Conservation (phyloP, 106 monocot species). For the Amphibolis antarctica region DNA sequence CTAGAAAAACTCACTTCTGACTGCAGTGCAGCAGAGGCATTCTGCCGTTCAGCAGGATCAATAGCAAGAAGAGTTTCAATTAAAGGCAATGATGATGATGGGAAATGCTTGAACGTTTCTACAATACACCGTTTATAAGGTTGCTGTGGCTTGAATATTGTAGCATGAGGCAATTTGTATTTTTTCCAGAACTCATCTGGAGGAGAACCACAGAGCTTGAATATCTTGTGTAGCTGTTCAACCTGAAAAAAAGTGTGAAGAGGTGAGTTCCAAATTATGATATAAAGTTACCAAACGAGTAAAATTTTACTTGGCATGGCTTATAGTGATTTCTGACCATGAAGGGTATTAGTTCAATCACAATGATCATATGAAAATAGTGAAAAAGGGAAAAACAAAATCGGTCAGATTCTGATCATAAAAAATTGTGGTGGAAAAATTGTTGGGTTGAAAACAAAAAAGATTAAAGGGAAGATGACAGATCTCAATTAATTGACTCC, state of each 20-base stretch:
- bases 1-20: constrained; percentile 14
- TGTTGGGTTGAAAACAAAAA: too few species aligned
- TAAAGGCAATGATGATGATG: constrained; percentile 21
- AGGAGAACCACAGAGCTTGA: constrained; percentile 28
- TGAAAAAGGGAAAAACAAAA: too few species aligned
- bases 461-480: too few species aligned
- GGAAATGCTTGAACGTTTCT: constrained; percentile 19
- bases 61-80: constrained; percentile 27
- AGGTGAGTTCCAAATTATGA: neutral
- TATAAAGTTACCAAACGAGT: too few species aligned
- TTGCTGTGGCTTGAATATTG: constrained; percentile 24
- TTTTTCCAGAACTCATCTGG: constrained; percentile 30
- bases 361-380: too few species aligned
- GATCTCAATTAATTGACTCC: too few species aligned
- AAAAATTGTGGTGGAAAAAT: too few species aligned
- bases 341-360: too few species aligned
- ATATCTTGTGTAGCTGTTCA: constrained; percentile 28
- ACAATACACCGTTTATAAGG: constrained; percentile 20
- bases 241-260: constrained; percentile 14
- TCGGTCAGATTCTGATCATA: too few species aligned
- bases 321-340: too few species aligned
- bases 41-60: constrained; percentile 19
- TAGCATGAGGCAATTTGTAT: constrained; percentile 26
- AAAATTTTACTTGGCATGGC: too few species aligned
- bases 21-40: constrained; percentile 19